phyloP scores from a whole-genome alignment of 148 eudicot species.

The Heliosperma pusillum region DNA sequence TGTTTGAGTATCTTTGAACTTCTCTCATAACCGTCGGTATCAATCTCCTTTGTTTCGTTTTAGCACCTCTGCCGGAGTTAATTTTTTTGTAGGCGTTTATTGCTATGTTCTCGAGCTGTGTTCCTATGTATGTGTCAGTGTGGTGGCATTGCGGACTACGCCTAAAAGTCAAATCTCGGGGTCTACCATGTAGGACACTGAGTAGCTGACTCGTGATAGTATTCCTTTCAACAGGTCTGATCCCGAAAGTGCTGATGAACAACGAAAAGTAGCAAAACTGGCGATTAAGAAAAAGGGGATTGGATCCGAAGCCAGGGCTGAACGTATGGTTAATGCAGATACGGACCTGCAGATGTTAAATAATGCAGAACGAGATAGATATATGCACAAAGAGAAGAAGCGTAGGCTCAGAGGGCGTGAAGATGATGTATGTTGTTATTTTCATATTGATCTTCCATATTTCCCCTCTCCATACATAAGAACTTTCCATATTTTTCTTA shows the following conservation, averaged over 20 bases:
- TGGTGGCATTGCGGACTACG: not conserved
- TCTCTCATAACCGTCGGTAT: not conserved
- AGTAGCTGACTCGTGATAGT: constrained; percentile 17
- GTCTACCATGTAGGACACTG: not conserved
- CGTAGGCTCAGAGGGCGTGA: constrained; percentile 89
- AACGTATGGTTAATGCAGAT: constrained; percentile 76
- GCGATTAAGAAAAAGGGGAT: constrained; percentile 80
- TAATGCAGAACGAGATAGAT: constrained; percentile 63
- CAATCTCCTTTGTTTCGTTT: constrained; percentile 6
- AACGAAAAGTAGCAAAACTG: constrained; percentile 63
- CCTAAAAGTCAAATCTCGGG: not conserved
- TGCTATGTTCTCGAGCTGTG: constrained; percentile 1
- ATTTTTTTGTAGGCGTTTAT: not conserved
- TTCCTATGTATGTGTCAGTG: not conserved
- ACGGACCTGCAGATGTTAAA: constrained; percentile 67
- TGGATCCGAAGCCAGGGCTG: constrained; percentile 91
- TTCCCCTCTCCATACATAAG: not conserved
- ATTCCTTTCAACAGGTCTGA: constrained; percentile 44
- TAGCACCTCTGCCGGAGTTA: not conserved
- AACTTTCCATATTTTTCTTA: no score
- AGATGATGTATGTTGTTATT: constrained; percentile 65
- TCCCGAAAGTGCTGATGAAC: constrained; percentile 54
- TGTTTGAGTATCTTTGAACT: not conserved
- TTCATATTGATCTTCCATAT: not conserved
- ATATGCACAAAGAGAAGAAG: constrained; percentile 74